Conservation (phyloP, 345 rosid genomes). For the Camelina sativa region DNA sequence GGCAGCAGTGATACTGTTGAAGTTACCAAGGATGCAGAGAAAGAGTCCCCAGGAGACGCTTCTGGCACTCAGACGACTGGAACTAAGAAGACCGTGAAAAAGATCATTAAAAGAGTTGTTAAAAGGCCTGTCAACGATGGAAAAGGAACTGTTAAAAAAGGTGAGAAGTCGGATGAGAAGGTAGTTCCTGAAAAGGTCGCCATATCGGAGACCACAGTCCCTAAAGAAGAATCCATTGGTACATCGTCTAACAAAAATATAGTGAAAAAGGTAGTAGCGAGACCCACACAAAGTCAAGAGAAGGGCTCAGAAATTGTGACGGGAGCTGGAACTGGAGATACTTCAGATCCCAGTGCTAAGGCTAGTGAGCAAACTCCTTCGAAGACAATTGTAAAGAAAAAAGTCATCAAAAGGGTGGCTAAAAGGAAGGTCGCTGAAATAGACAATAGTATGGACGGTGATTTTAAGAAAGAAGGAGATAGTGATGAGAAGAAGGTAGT, state of each 20-base stretch:
- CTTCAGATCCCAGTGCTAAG: slow-evolving; percentile 47
- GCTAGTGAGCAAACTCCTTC: slow-evolving; percentile 51
- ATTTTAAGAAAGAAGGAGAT: slow-evolving; percentile 49
- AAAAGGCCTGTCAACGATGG: slow-evolving; percentile 60
- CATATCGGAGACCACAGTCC: slow-evolving; percentile 48
- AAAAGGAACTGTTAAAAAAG: slow-evolving; percentile 48
- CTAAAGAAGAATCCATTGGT: slow-evolving; percentile 53
- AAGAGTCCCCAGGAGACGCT: slow-evolving; percentile 50
- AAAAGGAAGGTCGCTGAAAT: slow-evolving; percentile 66
- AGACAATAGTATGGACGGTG: slow-evolving; percentile 46
- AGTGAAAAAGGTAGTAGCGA: slow-evolving; percentile 54
- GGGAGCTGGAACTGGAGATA: slow-evolving; percentile 55
- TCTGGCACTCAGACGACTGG: slow-evolving; percentile 49
- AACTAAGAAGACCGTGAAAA: slow-evolving; percentile 64
- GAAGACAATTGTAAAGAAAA: slow-evolving; percentile 70
- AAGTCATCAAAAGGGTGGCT: slow-evolving; percentile 79
- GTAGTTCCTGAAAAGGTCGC: slow-evolving; percentile 50
- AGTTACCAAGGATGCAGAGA: slow-evolving; percentile 48
- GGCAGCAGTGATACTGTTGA: slow-evolving; percentile 49
- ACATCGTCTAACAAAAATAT: slow-evolving; percentile 60
- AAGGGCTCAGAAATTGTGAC: slow-evolving; percentile 48
- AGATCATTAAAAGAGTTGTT: slow-evolving; percentile 79
- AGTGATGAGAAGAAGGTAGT: slow-evolving; percentile 48
- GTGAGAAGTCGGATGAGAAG: slow-evolving; percentile 50
- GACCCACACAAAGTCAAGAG: slow-evolving; percentile 46